Conservation (phyloP, 2,329 filamentous ascomycete species). For the Paraphaeosphaeria sporulosa region DNA sequence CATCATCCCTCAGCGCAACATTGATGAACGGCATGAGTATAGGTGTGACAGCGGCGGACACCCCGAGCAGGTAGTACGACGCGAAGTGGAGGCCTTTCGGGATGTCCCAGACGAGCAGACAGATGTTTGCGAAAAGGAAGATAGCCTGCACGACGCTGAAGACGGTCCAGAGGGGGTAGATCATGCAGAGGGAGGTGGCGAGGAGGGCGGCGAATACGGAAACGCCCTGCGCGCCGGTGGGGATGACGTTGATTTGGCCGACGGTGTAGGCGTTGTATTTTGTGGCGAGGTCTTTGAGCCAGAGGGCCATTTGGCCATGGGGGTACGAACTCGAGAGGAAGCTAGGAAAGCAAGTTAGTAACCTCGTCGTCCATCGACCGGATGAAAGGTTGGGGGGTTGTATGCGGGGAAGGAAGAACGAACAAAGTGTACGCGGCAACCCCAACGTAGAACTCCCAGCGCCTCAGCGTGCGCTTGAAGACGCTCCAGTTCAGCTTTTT, state of each 20-base stretch:
- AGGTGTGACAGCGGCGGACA: slow-evolving; percentile 44
- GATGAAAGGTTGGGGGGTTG: no score
- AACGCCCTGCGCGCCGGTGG: slow-evolving; percentile 59
- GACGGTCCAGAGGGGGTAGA: slow-evolving; percentile 60
- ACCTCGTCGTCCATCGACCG: background rate
- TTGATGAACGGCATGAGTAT: slow-evolving; percentile 49
- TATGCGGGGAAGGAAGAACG: slow-evolving; percentile 23
- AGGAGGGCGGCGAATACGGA: slow-evolving; percentile 59
- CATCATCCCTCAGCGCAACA: slow-evolving; percentile 51
- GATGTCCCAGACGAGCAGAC: slow-evolving; percentile 60
- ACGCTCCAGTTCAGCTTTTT: slow-evolving; percentile 54
- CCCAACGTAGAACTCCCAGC: slow-evolving; percentile 63
- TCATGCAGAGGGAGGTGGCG: slow-evolving; percentile 59
- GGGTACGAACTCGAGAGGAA: slow-evolving; percentile 53
- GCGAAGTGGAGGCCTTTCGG: slow-evolving; percentile 53
- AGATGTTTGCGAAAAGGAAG: slow-evolving; percentile 55
- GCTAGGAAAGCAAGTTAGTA: slow-evolving; percentile 19
- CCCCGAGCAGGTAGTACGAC: slow-evolving; percentile 46
- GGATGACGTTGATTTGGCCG: slow-evolving; percentile 59
- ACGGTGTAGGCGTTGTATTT: slow-evolving; percentile 52
- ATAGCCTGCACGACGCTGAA: slow-evolving; percentile 53
- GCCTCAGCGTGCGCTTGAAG: slow-evolving; percentile 54
- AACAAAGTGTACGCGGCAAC: slow-evolving; percentile 58
- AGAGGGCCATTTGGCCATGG: slow-evolving; percentile 60
- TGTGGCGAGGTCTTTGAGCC: slow-evolving; percentile 57